These are phyloP conservation scores for Candida ulmi DNA, from an alignment of 805 yeast genomes.

Conservation along the genomic window DNA sequence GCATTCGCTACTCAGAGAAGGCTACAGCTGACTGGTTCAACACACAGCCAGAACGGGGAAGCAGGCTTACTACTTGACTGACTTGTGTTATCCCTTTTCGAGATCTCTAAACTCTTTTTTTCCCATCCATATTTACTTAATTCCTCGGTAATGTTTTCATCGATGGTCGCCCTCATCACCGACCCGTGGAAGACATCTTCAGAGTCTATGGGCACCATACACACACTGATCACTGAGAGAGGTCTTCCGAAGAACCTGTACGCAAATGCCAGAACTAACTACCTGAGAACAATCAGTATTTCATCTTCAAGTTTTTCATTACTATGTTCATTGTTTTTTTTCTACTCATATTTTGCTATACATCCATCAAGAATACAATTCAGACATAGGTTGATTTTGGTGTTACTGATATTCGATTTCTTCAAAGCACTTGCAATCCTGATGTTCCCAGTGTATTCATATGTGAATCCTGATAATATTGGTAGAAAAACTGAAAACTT, in stretches of 20 bases:
- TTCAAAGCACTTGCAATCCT: constrained; percentile 65
- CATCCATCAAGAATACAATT: constrained; percentile 60
- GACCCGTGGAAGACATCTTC: neutral
- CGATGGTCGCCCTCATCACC: too few species aligned
- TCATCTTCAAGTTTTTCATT: constrained; percentile 45
- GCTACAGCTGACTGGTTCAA: too few species aligned
- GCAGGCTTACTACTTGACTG: too few species aligned
- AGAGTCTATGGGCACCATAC: too few species aligned
- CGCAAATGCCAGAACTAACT: constrained; percentile 2
- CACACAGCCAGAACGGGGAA: too few species aligned
- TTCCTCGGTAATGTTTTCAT: too few species aligned
- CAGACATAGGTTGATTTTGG: constrained; percentile 64
- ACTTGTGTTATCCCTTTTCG: too few species aligned
- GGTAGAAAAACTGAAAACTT: constrained; percentile 12
- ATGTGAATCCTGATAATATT: constrained; percentile 41
- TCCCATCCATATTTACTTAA: too few species aligned
- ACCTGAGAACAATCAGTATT: constrained; percentile 33
- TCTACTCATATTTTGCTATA: constrained; percentile 56
- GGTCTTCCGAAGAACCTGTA: constrained; percentile 1
- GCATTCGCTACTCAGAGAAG: too few species aligned
- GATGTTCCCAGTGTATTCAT: constrained; percentile 60
- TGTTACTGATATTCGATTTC: constrained; percentile 67
- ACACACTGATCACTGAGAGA: neutral
- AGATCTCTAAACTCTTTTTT: too few species aligned
- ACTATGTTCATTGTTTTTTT: constrained; percentile 48